These are phyloP conservation scores for Calonectria multiphialidica DNA, from an alignment of 2,329 filamentous ascomycete species.

Conservation along the genomic window DNA sequence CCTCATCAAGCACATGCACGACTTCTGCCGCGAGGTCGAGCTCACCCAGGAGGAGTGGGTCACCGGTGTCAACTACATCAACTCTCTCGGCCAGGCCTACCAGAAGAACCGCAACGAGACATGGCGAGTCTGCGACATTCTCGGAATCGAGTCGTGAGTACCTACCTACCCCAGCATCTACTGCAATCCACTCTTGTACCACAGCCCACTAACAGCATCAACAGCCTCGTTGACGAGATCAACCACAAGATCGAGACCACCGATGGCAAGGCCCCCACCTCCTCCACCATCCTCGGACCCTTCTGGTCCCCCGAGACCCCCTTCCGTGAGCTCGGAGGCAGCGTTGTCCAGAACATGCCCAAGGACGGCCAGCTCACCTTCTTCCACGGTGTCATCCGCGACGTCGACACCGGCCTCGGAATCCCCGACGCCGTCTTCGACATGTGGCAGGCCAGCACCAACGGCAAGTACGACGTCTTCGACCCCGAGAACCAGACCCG, in stretches of 20 bases:
- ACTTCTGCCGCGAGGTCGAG: slow-evolving; percentile 83
- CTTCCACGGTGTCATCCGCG: slow-evolving; percentile 78
- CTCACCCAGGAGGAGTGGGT: slow-evolving; percentile 84
- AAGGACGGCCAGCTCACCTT: slow-evolving; percentile 70
- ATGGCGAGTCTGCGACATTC: slow-evolving; percentile 78
- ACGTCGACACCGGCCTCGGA: slow-evolving; percentile 74
- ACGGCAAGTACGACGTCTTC: slow-evolving; percentile 83
- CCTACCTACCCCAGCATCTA: too few species aligned
- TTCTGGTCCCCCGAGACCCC: slow-evolving; percentile 84
- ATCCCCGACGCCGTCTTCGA: slow-evolving; percentile 79
- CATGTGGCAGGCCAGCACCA: slow-evolving; percentile 82
- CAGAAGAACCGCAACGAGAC: slow-evolving; percentile 79
- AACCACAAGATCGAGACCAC: slow-evolving; percentile 74
- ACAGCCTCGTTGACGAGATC: slow-evolving; percentile 70
- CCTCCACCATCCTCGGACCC: slow-evolving; percentile 80
- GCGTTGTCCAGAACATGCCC: slow-evolving; percentile 73
- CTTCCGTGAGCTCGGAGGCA: slow-evolving; percentile 75
- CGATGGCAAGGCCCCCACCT: slow-evolving; percentile 73
- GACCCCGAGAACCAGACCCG: slow-evolving; percentile 77
- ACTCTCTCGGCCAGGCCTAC: slow-evolving; percentile 78
- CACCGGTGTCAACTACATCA: slow-evolving; percentile 79
- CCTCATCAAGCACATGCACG: slow-evolving; percentile 80
- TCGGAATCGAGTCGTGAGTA: slow-evolving; percentile 78
- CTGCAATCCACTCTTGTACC: not conserved
- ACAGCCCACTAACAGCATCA: not conserved